A percentile compares a stretch with the other conserved stretches of the same genome.
These are phyloP conservation scores for Haplographium delicatum DNA, from an alignment of 495 filamentous ascomycete genomes.

Conservation along the genomic window DNA sequence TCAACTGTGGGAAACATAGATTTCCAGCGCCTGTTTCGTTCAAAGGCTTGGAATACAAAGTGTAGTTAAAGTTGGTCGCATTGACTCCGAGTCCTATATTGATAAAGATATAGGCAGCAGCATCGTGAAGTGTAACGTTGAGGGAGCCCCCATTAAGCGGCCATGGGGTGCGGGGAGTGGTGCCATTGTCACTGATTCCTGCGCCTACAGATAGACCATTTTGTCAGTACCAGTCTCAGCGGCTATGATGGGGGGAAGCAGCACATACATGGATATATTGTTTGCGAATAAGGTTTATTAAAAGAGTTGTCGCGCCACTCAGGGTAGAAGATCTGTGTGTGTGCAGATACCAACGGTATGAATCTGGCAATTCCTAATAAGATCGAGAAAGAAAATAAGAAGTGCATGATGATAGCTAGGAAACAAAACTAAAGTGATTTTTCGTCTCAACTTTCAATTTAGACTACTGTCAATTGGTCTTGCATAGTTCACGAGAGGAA, in stretches of 20 bases:
- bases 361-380: slow-evolving; percentile 43
- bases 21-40: slow-evolving; percentile 58
- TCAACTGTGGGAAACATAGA: slow-evolving; percentile 49
- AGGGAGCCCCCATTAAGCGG: slow-evolving; percentile 50
- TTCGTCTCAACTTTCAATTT: too few relatives aligned
- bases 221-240: background rate
- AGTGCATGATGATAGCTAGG: background rate
- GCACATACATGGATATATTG: slow-evolving; percentile 49
- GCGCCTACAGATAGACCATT: slow-evolving; percentile 38
- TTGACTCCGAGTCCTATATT: slow-evolving; percentile 57
- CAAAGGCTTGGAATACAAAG: slow-evolving; percentile 43
- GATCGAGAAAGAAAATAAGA: background rate
- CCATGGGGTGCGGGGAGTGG: slow-evolving; percentile 55
- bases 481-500: too few relatives aligned
- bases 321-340: slow-evolving; percentile 43
- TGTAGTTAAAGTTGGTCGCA: slow-evolving; percentile 54
- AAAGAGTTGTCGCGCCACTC: slow-evolving; percentile 51
- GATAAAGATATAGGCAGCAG: slow-evolving; percentile 52
- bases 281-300: slow-evolving; percentile 38
- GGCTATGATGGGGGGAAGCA: background rate
- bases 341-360: slow-evolving; percentile 14
- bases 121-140: slow-evolving; percentile 45
- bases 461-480: background rate
- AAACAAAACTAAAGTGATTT: too few relatives aligned
- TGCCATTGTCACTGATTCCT: slow-evolving; percentile 40